Base-by-base conservation (phyloP, 2,329 filamentous ascomycete genomes). In the Fusarium anguioides region DNA sequence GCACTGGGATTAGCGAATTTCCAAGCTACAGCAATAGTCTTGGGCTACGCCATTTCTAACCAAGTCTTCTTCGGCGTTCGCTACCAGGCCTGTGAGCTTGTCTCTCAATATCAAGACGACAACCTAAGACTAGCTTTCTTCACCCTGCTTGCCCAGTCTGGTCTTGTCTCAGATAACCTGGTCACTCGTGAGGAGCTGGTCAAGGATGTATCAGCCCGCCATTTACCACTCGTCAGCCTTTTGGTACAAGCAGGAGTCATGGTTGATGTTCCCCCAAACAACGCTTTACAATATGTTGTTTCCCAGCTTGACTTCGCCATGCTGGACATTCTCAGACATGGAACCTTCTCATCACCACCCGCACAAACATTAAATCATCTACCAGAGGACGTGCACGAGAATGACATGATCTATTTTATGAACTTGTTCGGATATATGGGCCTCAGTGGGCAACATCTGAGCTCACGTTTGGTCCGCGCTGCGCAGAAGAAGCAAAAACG, bases 151-250 rank as follows among this genome's bases (percentile, higher is more conserved):
- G 39, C 36, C 0, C 18, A 50, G 8, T 47, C 58, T 7, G 53
- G 45, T 0, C 52, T 67, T 0, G 20, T 68, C 0, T 20, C 23
- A 1, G 59, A 64, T 4, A 64, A 49, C 17, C 3, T 29, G 3
- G n/a, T 35, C n/a, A 48, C 49, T 5, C 50, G 64, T 8, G 33
- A 45, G 3, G 64, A 67, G 6, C 41, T 67, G 2, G 12, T 60
- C 3, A 64, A 39, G 6, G 46, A 44, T 2, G 41, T 55, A 0
- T 20, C 23, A 2, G 15, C 24, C 15, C 52, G 41, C 2, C 36
- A 60, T 5, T 5, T 60, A 3, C 42, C 47, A 7, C 52, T 67
- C 0, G 45, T 60, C 3, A 48, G 45, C 1, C 27, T 67, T 7
- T 37, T 67, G 2, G 36, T 68, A 0, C 24, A 41, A 17, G 45